These are phyloP conservation scores for Phytophthora pistaciae DNA, from an alignment of 352 stramenopile genomes.

Conservation along the genomic window DNA sequence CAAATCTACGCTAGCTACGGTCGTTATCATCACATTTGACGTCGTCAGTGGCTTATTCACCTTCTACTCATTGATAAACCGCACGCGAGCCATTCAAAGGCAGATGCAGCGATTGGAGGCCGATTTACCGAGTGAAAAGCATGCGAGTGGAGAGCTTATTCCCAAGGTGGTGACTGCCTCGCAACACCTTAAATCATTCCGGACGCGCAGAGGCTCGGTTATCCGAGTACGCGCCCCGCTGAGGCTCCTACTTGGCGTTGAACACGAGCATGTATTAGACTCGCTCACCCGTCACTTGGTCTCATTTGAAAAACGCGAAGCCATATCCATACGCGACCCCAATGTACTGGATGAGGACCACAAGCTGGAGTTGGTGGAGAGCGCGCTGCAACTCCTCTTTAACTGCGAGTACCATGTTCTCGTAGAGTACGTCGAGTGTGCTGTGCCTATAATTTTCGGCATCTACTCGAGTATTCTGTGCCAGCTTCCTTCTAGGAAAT, in stretches of 20 bases:
- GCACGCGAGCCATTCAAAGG: constrained; percentile 7
- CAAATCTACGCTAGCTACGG: constrained; percentile 27
- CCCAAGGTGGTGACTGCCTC: constrained; percentile 6
- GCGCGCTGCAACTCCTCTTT: constrained; percentile 26
- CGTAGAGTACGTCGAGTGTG: constrained; percentile 29
- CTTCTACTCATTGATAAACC: constrained; percentile 9
- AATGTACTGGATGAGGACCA: not conserved
- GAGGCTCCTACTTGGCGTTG: not conserved
- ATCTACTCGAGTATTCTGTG: constrained; percentile 16
- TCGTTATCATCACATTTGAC: constrained; percentile 30
- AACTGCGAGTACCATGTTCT: constrained; percentile 30
- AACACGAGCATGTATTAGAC: constrained; percentile 1
- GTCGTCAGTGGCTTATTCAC: constrained; percentile 15
- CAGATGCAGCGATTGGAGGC: not conserved
- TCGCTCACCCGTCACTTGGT: not conserved
- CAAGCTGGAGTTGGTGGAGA: constrained; percentile 8
- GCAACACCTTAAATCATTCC: constrained; percentile 6
- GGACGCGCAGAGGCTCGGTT: constrained; percentile 10
- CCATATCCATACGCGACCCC: not conserved
- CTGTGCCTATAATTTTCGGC: constrained; percentile 25
- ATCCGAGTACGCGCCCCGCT: not conserved
- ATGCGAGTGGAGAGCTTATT: not conserved
- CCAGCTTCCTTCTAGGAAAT: constrained; percentile 17
- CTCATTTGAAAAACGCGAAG: constrained; percentile 10
- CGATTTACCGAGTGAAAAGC: not conserved